phyloP scores from a whole-genome alignment of 1,139 yeast species.

The Diutina mesorugosa region DNA sequence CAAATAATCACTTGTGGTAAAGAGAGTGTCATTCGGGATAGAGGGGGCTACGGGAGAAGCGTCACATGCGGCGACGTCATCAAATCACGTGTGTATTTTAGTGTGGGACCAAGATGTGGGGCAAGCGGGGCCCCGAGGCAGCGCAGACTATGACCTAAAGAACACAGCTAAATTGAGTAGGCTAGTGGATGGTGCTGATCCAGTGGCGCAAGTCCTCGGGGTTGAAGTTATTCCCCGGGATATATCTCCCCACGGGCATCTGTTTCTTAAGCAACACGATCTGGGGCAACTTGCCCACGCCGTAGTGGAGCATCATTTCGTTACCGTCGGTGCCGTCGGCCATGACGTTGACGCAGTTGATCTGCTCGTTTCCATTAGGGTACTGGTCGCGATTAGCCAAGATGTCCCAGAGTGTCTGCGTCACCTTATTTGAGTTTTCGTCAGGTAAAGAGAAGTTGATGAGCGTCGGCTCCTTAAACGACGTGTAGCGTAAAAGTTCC shows the following conservation, averaged over 20 bases:
- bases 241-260: constrained; percentile 40
- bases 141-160: too few relatives aligned
- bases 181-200: constrained; percentile 17
- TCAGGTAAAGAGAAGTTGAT: constrained; percentile 64
- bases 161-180: too few relatives aligned
- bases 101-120: neutral
- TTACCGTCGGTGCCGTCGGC: constrained; percentile 52
- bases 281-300: constrained; percentile 48
- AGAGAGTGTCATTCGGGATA: too few relatives aligned
- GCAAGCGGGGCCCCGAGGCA: too few relatives aligned
- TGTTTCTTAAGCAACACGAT: constrained; percentile 59
- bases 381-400: constrained; percentile 36
- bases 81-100: neutral
- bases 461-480: constrained; percentile 42
- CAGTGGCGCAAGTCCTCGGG: constrained; percentile 44
- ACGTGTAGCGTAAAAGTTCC: neutral
- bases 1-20: too few relatives aligned
- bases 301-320: constrained; percentile 46
- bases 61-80: neutral
- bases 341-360: constrained; percentile 59
- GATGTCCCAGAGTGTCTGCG: constrained; percentile 49
- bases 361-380: constrained; percentile 20
- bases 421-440: constrained; percentile 45
- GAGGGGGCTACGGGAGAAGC: neutral
- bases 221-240: constrained; percentile 32